These are phyloP conservation scores for Bruguiera sexangula DNA, from an alignment of 345 rosid species.

Conservation along the genomic window DNA sequence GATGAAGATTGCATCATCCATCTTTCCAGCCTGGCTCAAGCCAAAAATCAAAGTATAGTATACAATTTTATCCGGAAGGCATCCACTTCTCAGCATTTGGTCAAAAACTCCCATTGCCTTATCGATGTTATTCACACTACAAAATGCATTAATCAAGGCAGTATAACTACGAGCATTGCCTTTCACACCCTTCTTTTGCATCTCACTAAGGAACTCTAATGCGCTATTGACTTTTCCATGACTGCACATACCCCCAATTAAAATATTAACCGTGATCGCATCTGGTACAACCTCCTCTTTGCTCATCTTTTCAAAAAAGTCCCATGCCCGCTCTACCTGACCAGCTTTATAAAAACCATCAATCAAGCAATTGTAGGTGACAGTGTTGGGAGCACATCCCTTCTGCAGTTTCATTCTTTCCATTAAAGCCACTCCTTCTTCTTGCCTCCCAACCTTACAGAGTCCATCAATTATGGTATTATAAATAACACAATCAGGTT, in stretches of 20 bases:
- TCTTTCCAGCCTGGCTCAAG: slow-evolving; percentile 57
- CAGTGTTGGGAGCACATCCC: slow-evolving; percentile 41
- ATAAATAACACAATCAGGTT: slow-evolving; percentile 60
- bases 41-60: slow-evolving; percentile 64
- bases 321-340: slow-evolving; percentile 50
- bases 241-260: slow-evolving; percentile 73
- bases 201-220: slow-evolving; percentile 43
- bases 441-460: slow-evolving; percentile 72
- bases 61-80: slow-evolving; percentile 53
- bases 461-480: slow-evolving; percentile 72
- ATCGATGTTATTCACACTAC: slow-evolving; percentile 53
- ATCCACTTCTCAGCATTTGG: slow-evolving; percentile 45
- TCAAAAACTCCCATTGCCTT: slow-evolving; percentile 55
- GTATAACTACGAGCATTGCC: slow-evolving; percentile 51
- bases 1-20: slow-evolving; percentile 47
- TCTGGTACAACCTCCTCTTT: slow-evolving; percentile 46
- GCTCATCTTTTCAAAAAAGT: slow-evolving; percentile 58
- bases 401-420: slow-evolving; percentile 46
- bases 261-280: slow-evolving; percentile 50
- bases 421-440: slow-evolving; percentile 58
- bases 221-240: slow-evolving; percentile 56
- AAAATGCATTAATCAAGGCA: slow-evolving; percentile 56
- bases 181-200: slow-evolving; percentile 49
- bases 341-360: slow-evolving; percentile 68
- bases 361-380: slow-evolving; percentile 69